Base-by-base conservation (phyloP, 2,329 filamentous ascomycete genomes). In the Stemphylium beticola region DNA sequence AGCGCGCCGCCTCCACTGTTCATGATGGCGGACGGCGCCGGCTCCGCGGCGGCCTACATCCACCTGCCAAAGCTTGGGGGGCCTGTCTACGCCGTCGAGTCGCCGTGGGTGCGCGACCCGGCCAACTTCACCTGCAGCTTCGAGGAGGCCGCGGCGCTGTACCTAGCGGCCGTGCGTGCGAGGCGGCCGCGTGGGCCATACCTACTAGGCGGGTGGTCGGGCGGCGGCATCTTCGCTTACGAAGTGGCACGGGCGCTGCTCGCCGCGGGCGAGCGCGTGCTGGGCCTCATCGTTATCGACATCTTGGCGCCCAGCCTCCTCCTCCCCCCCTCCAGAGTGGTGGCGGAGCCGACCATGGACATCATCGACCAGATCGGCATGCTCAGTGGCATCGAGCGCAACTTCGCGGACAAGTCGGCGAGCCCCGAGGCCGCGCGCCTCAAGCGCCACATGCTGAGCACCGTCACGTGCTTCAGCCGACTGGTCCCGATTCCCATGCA, bases 121-220 rank as follows among this genome's bases (percentile, higher is more conserved):
- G 43, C 31, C 32, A 32, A 36, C 22, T 47, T 36, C 32, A 47
- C 43, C 43, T 38, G 31, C 31, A 36, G 31, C 43, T 47, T 47
- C 32, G 43, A 47, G 11, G 14, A 36, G 33, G 43, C 33, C 31
- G 43, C 43, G 18, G 43, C 43, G 18, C 18, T 47, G 43, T 47
- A 36, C 29, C 44, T n/a, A n/a, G n/a, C n/a, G n/a, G 52, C 29
- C 71, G 76, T 54, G 43, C 43, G 32, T 9, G 17, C 31, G 10
- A 36, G 17, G 29, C 43, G 20, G 43, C 67, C 74, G 9, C 49
- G 65, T 39, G 74, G 74, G 3, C 74, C 74, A n/a, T 76, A 76
- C 51, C 62, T 69, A 34, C 57, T 77, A 14, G 73, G 67, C 29
- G 74, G 74, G 20, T 76, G 72, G 71, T 75, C 73, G 6, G 65